A percentile compares a stretch with the other conserved stretches of the same genome.
Conservation (phyloP, 1,139 yeast species). For the Kodamaea sp. region DNA sequence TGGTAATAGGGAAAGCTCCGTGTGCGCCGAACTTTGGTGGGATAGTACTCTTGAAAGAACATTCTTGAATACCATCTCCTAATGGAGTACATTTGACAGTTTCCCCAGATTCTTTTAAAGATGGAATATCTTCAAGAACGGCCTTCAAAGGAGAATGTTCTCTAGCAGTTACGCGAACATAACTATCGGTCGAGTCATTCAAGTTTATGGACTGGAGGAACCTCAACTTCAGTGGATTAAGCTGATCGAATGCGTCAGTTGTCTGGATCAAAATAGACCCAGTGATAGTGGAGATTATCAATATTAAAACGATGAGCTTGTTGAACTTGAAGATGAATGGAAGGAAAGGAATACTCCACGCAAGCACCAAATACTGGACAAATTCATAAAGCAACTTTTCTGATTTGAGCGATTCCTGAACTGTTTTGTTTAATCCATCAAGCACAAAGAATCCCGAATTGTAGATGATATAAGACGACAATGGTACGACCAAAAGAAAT, state of each 20-base stretch:
- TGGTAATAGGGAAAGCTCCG: conserved; percentile 28
- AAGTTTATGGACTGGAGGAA: conserved; percentile 62
- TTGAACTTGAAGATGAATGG: conserved; percentile 77
- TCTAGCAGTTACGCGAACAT: conserved; percentile 55
- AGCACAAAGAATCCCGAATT: conserved; percentile 54
- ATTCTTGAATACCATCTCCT: conserved; percentile 51
- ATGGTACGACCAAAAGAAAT: conserved; percentile 64
- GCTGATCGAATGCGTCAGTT: conserved; percentile 54
- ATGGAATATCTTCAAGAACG: conserved; percentile 62
- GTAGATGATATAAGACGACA: conserved; percentile 55
- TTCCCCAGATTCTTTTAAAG: conserved; percentile 43
- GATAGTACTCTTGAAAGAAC: conserved; percentile 52
- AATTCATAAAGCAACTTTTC: conserved; percentile 50
- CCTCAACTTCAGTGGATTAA: conserved; percentile 68
- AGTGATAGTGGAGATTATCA: conserved; percentile 33
- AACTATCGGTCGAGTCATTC: conserved; percentile 28
- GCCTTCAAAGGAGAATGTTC: conserved; percentile 37
- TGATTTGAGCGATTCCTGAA: conserved; percentile 59
- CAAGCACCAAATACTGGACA: conserved; percentile 33
- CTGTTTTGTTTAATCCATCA: conserved; percentile 67
- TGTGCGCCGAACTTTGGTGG: conserved; percentile 33
- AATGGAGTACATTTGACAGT: conserved; percentile 34
- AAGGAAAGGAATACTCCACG: conserved; percentile 57
- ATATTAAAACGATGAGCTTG: conserved; percentile 44
- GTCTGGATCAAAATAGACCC: conserved; percentile 40